phyloP scores from a whole-genome alignment of 495 filamentous ascomycete species.

The Lepraria neglecta region DNA sequence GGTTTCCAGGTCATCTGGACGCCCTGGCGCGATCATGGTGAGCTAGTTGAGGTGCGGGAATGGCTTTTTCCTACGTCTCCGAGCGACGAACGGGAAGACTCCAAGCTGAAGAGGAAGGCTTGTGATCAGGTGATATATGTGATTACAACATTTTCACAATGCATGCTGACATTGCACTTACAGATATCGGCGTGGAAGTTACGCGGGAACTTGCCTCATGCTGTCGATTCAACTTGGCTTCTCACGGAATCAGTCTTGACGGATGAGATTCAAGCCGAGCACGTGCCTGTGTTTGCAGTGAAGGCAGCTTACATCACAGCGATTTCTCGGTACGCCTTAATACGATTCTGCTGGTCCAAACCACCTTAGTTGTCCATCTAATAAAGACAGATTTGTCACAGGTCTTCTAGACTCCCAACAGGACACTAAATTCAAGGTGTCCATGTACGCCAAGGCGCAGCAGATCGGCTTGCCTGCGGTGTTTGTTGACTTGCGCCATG shows the following conservation, averaged over 20 bases:
- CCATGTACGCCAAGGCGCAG: conserved; percentile 77
- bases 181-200: conserved; percentile 53
- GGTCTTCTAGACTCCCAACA: conserved; percentile 74
- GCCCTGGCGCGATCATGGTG: conserved; percentile 62
- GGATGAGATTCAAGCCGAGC: conserved; percentile 46
- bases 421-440: conserved; percentile 58
- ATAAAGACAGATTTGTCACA: conserved; percentile 71
- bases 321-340: conserved; percentile 49
- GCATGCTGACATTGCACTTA: neutral
- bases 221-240: conserved; percentile 74
- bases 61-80: conserved; percentile 55
- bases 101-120: conserved; percentile 40
- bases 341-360: neutral
- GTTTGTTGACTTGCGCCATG: conserved; percentile 85
- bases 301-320: conserved; percentile 53
- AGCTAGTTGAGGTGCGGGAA: conserved; percentile 59
- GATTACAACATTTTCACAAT: neutral
- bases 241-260: conserved; percentile 67
- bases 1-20: conserved; percentile 61
- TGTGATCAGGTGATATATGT: conserved; percentile 39
- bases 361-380: conserved; percentile 4
- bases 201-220: conserved; percentile 70
- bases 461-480: conserved; percentile 70
- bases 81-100: conserved; percentile 29
- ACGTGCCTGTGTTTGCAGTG: conserved; percentile 41